A percentile compares a stretch with the other conserved stretches of the same genome.
Conservation (phyloP, 371 early-diverging fungal genomes). For the Encephalitozoon intestinalis region DNA sequence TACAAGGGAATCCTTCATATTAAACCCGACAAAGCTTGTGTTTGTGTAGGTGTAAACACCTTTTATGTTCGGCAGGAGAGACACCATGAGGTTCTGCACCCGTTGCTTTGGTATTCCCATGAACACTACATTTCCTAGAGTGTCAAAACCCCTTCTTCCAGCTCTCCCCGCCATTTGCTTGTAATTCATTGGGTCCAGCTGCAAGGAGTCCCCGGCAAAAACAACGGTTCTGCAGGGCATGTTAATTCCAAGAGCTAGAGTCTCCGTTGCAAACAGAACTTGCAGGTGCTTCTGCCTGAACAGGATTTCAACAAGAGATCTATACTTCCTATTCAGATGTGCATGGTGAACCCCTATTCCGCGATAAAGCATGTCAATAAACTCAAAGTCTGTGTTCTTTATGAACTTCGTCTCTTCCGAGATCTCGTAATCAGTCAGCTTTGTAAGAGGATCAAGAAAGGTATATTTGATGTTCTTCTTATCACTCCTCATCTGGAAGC, state of each 20-base stretch:
- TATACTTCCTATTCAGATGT: slow-evolving; percentile 62
- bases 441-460: slow-evolving; percentile 50
- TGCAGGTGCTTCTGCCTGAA: slow-evolving; percentile 63
- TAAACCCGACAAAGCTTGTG: slow-evolving; percentile 58
- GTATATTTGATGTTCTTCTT: slow-evolving; percentile 55
- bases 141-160: slow-evolving; percentile 65
- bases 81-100: slow-evolving; percentile 60
- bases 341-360: slow-evolving; percentile 66
- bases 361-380: slow-evolving; percentile 59
- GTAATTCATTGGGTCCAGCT: slow-evolving; percentile 63
- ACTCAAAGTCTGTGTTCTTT: slow-evolving; percentile 30
- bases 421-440: slow-evolving; percentile 56
- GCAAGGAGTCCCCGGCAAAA: slow-evolving; percentile 63
- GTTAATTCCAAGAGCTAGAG: slow-evolving; percentile 65
- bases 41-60: slow-evolving; percentile 63
- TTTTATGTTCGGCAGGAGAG: slow-evolving; percentile 62
- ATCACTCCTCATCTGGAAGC: slow-evolving; percentile 33
- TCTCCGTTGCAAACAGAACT: slow-evolving; percentile 65
- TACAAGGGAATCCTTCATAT: slow-evolving; percentile 46
- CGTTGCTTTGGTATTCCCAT: slow-evolving; percentile 54
- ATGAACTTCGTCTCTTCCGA: slow-evolving; percentile 55
- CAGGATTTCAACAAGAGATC: slow-evolving; percentile 62
- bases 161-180: slow-evolving; percentile 65
- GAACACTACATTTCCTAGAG: slow-evolving; percentile 64
- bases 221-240: slow-evolving; percentile 65